Evolutionary conservation across 2,329 filamentous ascomycete genomes (phyloP), one percentile per base, ranked within the genome.

Genomic region (Colletotrichum sansevieriae): DNA sequence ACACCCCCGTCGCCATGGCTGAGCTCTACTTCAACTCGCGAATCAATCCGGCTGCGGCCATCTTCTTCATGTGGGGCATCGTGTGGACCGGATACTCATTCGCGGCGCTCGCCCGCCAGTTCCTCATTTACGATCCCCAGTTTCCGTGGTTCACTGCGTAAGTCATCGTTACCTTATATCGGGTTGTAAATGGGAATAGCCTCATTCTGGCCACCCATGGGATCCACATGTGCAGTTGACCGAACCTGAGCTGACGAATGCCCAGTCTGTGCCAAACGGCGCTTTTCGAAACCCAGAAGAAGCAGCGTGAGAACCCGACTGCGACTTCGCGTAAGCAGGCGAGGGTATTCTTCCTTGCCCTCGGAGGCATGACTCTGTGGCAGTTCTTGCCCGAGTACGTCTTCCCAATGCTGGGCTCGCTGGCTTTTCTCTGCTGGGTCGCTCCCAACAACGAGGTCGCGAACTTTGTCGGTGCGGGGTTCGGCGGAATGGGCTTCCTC

Each of bases 401-500:
- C 6, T 68, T 65, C 22, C 65, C 65, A 10, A 68, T 65, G 65
- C 29, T 68, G 15, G 61, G 65, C n/a, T 68, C 65, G 5, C 13
- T 68, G n/a, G 87, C 87, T 37, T 90, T 87, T 77, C 78, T 87
- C 39, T 90, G 87, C 56, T 91, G 82, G 82, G 85, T 90, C 67
- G 86, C 85, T 11, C 88, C 88, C 3, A 81, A 89, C 58, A 89
- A 84, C 65, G 80, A 86, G 3, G 75, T 87, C 12, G 76, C 90
- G 68, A 90, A 90, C 75, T 88, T 90, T 76, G 73, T 90, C 12
- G 89, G 90, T 68, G 88, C 88, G 9, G 85, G 85, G 1, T 82
- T 81, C 71, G 85, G 85, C 15, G 87, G 88, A 1, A 79, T 90
- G 35, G 88, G 87, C 1, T 76, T 90, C 20, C 82, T 90, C 65